Percentiles rank a stretch among this genome's conserved stretches.
Conservation (phyloP, 169 alveolate species). For the Cryptosporidium felis region DNA sequence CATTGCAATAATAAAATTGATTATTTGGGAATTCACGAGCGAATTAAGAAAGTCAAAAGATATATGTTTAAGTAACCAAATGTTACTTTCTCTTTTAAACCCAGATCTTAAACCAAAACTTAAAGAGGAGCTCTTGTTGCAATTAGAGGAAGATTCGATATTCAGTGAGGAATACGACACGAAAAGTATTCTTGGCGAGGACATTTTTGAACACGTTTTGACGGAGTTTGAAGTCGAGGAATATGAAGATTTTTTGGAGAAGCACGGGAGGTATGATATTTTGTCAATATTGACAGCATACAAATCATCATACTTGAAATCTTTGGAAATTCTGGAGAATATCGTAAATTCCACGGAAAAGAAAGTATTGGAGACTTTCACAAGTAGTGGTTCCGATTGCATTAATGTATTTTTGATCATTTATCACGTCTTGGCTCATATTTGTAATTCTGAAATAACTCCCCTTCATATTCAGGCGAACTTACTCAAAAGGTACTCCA, state of each 20-base stretch:
- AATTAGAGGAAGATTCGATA: not conserved
- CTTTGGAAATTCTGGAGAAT: slow-evolving; percentile 46
- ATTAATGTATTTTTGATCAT: slow-evolving; percentile 19
- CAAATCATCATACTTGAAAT: slow-evolving; percentile 27
- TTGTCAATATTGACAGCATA: slow-evolving; percentile 13
- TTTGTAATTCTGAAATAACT: slow-evolving; percentile 48
- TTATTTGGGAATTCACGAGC: slow-evolving; percentile 28
- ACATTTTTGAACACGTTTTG: not conserved
- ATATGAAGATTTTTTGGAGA: slow-evolving; percentile 34
- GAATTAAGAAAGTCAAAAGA: not conserved
- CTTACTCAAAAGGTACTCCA: slow-evolving; percentile 45
- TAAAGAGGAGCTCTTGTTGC: not conserved
- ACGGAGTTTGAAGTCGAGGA: slow-evolving; percentile 24
- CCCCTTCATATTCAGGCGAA: slow-evolving; percentile 65
- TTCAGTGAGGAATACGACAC: not conserved
- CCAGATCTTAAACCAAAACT: not conserved
- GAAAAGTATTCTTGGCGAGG: not conserved
- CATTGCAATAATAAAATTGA: slow-evolving; percentile 23
- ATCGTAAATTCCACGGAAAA: slow-evolving; percentile 1
- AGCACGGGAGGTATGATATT: slow-evolving; percentile 21
- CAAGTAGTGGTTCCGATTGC: not conserved
- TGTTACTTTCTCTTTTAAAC: not conserved
- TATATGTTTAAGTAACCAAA: not conserved
- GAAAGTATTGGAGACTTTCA: not conserved
- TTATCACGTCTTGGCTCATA: slow-evolving; percentile 7